Evolutionary conservation across 305 asterid species (phyloP).

Genomic region (Withania somnifera): DNA sequence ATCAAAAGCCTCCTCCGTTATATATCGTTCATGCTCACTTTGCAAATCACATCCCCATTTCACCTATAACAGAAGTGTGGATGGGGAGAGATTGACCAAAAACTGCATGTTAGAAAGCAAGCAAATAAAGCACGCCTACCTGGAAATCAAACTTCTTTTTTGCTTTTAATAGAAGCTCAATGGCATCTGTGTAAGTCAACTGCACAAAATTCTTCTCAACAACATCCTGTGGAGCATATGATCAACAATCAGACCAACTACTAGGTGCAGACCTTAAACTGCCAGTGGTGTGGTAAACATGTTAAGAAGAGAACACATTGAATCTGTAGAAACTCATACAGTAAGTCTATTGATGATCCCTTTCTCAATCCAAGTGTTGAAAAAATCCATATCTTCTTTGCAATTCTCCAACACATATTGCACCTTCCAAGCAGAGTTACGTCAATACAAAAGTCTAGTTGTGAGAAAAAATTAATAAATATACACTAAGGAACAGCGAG

Average conservation of each 20-base stretch:
- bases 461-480: slow-evolving; percentile 3
- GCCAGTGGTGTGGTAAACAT: background rate
- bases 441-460: slow-evolving; percentile 2
- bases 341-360: slow-evolving; percentile 74
- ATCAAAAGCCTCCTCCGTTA: slow-evolving; percentile 80
- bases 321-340: slow-evolving; percentile 29
- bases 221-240: slow-evolving; percentile 53
- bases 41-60: slow-evolving; percentile 99
- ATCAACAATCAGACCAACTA: slow-evolving; percentile 1
- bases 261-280: background rate
- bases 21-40: slow-evolving; percentile 95
- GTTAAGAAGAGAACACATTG: background rate
- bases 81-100: background rate
- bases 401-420: slow-evolving; percentile 79
- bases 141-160: slow-evolving; percentile 78
- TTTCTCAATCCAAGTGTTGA: slow-evolving; percentile 93
- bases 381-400: slow-evolving; percentile 97
- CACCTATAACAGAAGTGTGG: slow-evolving; percentile 32
- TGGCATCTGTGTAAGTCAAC: slow-evolving; percentile 82
- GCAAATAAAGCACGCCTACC: slow-evolving; percentile 27
- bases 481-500: slow-evolving; percentile 14
- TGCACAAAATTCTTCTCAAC: slow-evolving; percentile 76
- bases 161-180: slow-evolving; percentile 63
- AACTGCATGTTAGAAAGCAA: background rate
- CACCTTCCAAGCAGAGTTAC: slow-evolving; percentile 39